Base-by-base conservation (phyloP, 345 rosid genomes). In the Leavenworthia alabamica region DNA sequence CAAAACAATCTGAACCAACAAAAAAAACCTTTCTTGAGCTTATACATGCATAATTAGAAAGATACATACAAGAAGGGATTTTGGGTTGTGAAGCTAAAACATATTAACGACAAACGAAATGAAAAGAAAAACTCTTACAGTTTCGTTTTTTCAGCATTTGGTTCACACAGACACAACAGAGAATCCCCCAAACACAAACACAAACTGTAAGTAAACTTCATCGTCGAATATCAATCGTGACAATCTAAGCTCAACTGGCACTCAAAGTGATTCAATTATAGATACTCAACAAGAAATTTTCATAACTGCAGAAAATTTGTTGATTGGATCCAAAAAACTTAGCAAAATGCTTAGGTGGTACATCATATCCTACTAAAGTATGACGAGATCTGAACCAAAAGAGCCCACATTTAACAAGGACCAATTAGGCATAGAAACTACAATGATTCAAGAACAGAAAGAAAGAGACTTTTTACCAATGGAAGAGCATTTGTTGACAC, bases 401-500 rank as follows among this genome's bases (percentile, higher is more conserved):
- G 1, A 58, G 33, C 1, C 10, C 6, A 13, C 10, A 56, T 37
- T 7, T 20, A 27, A 41, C 7, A 57, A 41, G 27, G 27, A 6
- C n/a, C 33, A 57, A 26, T 39, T 1, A 56, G 46, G 31, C 22
- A 60, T 2, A 3, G 8, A 42, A n/a, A 4, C 9, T 5, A 27
- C 1, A 52, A 52, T 28, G 43, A 29, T 4, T 27, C 31, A 31
- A 13, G 29, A 20, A 42, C 1, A 27, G 27, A 27, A 37, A 42
- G 12, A 17, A 5, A 60, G 17, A 22, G 24, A 33, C 42, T 39
- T 42, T 82, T 42, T 82, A 90, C 99, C 97, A 54, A 94, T 79
- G 55, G 99, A 94, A 80, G 99, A 94, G 87, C 99, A 94, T 78
- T 94, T 90, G 93, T 94, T 88, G 93, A 88, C 96, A 74, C 99